Evolutionary conservation across 441 rosid genomes (phyloP), one percentile per base, ranked within the genome.

Genomic region (Pelargonium australe): DNA sequence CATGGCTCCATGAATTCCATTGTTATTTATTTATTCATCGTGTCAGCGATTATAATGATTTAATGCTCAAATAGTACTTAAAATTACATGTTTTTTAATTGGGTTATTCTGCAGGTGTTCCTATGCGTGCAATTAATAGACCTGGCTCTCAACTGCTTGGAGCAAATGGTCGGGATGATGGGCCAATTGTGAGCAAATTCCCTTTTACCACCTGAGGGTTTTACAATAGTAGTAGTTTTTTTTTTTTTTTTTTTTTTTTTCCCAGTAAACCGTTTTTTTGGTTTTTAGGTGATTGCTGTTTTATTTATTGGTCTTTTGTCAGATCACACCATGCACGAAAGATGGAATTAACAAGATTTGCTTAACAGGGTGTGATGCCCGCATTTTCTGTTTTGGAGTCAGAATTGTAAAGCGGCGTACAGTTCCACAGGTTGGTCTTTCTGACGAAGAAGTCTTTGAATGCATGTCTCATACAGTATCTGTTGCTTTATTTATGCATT

Each of bases 141-240:
- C 97, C 99, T 78, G 96, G 91, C 63, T 82, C 95, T 34, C 99
- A 95, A 74, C 82, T 90, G 66, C 79, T 95, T 37, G 99, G 99
- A 67, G 89, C 85, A 55, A 95, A 86, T 82, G 99, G 99, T 68
- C 98, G 99, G 77, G 99, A 95, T 81, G 98, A 95, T 85, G 99
- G 96, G 71, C 90, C 96, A 72, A 85, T 86, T 73, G 99, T 95
- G 85, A 83, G 98, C 81, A 64, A 71, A 51, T 55, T 62, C 70
- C 62, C 74, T 14, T 37, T 14, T 13, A 63, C 66, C 65, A 25
- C 66, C 37, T 80, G 60, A 70, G n/a, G 28, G 19, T 20, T 63
- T 71, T 51, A 8, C 7, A 7, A 40, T 40, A 40, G 43, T 40
- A 6, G 43, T 40, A 7, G 9, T 40, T 1, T 40, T 40, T 40